Evolutionary conservation across 2,329 filamentous ascomycete genomes (phyloP), one percentile per base, ranked within the genome.

Genomic region (Clonostachys rhizophaga): DNA sequence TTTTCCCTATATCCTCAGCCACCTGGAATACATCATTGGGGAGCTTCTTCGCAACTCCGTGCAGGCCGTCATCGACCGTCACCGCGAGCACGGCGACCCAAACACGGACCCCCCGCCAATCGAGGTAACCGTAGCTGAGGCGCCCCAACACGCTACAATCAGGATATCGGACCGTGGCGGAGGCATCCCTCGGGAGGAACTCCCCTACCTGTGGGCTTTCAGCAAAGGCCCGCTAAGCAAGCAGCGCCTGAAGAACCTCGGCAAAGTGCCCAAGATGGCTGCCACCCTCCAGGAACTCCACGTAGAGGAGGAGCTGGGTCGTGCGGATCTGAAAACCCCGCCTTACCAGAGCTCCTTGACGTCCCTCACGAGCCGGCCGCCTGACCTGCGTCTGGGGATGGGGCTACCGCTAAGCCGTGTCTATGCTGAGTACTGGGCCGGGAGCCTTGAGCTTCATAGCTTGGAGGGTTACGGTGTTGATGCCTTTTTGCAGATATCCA

Each of bases 381-480:
- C 94, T 1, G 87, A 96, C 61, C 71, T 97, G 51, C 81, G 90
- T 11, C 76, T 99, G 2, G 94, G 94, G 5, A 95, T 99, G 78
- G 94, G 94, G 2, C 68, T 99, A 45, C 94, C 94, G 1, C 84
- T 99, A 69, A 96, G 91, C 58, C 82, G 90, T 51, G 89, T 97
- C 4, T 99, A 97, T 66, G 91, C 92, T 30, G 92, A 97, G 67
- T 97, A 97, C 66, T 99, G 94, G 94, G 94, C 94, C 4, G 94
- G 94, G 20, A 94, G 82, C 57, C 71, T 99, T 9, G 88, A 96
- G 58, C 67, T 97, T 49, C 92, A 97, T 63, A 96, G 88, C 59
- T 71, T 99, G 8, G 92, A 96, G 62, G 95, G 94, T 1, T 97
- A 96, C 63, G 94, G 94, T 13, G 90, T 95, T 7, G 94, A 99